Conservation (phyloP, 179 eudicot species). For the Kewa caespitosa region DNA sequence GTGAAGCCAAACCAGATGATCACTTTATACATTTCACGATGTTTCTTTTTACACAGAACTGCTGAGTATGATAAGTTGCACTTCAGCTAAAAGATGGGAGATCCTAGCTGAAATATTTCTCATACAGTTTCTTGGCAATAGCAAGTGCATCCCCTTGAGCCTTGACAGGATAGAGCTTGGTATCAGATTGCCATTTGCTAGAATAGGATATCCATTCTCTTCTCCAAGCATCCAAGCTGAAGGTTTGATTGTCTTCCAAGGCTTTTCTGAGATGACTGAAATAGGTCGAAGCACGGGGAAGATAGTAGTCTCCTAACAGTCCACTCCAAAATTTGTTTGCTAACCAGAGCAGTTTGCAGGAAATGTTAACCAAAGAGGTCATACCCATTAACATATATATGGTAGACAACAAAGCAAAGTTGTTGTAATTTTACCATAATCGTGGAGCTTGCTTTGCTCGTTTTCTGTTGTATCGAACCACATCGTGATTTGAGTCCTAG, state of each 20-base stretch:
- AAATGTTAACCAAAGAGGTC: slow-evolving; percentile 2
- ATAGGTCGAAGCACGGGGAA: slow-evolving; percentile 85
- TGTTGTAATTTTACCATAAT: slow-evolving; percentile 60
- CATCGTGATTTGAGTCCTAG: slow-evolving; percentile 97
- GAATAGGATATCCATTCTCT: slow-evolving; percentile 84
- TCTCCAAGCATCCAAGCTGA: slow-evolving; percentile 80
- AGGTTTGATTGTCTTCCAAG: slow-evolving; percentile 48
- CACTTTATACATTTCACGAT: neutral
- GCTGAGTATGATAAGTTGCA: neutral
- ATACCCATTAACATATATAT: neutral
- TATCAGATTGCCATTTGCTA: slow-evolving; percentile 75
- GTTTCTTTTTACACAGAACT: neutral
- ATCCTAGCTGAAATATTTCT: slow-evolving; percentile 51
- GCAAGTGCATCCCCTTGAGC: slow-evolving; percentile 72
- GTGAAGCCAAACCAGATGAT: neutral
- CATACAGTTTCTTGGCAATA: slow-evolving; percentile 52
- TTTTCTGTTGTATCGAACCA: slow-evolving; percentile 76
- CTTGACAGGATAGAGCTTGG: slow-evolving; percentile 56
- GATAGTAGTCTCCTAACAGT: slow-evolving; percentile 72
- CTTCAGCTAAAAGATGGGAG: neutral
- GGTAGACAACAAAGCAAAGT: neutral
- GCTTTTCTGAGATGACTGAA: slow-evolving; percentile 54
- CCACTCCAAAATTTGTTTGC: slow-evolving; percentile 99
- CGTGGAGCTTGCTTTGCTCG: slow-evolving; percentile 90
- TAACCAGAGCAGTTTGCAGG: slow-evolving; percentile 23